phyloP scores from a whole-genome alignment of 1,139 yeast species.

The Petasospora rhodanensis region DNA sequence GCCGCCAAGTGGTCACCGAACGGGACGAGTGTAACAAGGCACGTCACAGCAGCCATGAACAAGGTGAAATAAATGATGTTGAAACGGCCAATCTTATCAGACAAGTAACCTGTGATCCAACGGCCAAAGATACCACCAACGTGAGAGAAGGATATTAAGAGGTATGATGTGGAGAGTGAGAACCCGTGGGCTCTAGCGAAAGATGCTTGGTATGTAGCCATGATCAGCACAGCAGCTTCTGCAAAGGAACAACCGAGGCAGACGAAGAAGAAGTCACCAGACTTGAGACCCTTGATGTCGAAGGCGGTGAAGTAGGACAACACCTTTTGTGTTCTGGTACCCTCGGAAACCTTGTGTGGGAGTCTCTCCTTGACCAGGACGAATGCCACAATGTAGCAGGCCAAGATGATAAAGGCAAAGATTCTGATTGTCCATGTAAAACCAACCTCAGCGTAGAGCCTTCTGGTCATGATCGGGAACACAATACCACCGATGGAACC shows the following conservation, averaged over 20 bases:
- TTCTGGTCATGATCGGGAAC: slow-evolving; percentile 56
- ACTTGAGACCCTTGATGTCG: slow-evolving; percentile 25
- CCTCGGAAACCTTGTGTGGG: slow-evolving; percentile 12
- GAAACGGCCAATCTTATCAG: slow-evolving; percentile 46
- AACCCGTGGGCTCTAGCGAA: slow-evolving; percentile 49
- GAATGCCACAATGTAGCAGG: slow-evolving; percentile 29
- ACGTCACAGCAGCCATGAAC: slow-evolving; percentile 33
- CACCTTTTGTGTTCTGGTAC: slow-evolving; percentile 5
- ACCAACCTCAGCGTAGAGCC: slow-evolving; percentile 46
- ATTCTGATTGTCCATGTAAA: slow-evolving; percentile 57
- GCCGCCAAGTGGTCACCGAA: slow-evolving; percentile 30
- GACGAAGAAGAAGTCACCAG: slow-evolving; percentile 23
- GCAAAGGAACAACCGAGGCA: slow-evolving; percentile 26
- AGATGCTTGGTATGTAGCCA: slow-evolving; percentile 49
- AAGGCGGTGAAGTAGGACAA: slow-evolving; percentile 20
- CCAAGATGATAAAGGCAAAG: slow-evolving; percentile 39
- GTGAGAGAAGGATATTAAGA: slow-evolving; percentile 52
- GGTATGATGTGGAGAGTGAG: slow-evolving; percentile 44
- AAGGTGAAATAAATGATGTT: slow-evolving; percentile 46
- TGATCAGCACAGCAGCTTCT: slow-evolving; percentile 46
- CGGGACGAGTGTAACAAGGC: slow-evolving; percentile 29
- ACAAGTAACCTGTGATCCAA: slow-evolving; percentile 47
- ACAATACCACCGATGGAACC: slow-evolving; percentile 66
- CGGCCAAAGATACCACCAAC: slow-evolving; percentile 60
- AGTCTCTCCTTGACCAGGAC: slow-evolving; percentile 20